Conservation (phyloP, 768 basidiomycete species). For the Pleurotus eryngii region DNA sequence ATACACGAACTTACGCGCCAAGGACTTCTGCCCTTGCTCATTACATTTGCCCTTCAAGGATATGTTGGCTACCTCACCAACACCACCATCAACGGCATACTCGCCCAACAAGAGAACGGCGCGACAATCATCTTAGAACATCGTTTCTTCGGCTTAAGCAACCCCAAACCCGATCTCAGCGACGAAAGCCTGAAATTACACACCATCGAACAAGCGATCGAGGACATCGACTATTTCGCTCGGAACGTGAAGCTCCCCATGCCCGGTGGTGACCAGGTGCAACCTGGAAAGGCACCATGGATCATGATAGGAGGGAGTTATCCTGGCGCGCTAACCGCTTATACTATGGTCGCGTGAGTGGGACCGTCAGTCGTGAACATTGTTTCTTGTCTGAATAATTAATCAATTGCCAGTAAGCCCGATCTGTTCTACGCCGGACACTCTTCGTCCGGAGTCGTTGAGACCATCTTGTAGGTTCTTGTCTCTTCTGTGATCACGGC, state of each 20-base stretch:
- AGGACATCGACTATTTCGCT: slow-evolving; percentile 68
- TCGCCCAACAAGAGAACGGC: slow-evolving; percentile 63
- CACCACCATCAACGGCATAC: slow-evolving; percentile 55
- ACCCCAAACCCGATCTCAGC: slow-evolving; percentile 58
- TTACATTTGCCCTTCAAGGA: slow-evolving; percentile 19
- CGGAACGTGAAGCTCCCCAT: slow-evolving; percentile 63
- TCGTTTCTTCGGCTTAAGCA: slow-evolving; percentile 72
- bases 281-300: slow-evolving; percentile 52
- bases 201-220: slow-evolving; percentile 71
- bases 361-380: background rate
- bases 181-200: slow-evolving; percentile 53
- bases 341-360: slow-evolving; percentile 62
- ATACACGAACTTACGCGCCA: slow-evolving; percentile 16
- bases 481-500: background rate
- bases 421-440: slow-evolving; percentile 60
- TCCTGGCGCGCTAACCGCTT: slow-evolving; percentile 27
- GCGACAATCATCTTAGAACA: slow-evolving; percentile 66
- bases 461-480: slow-evolving; percentile 46
- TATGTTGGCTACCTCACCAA: slow-evolving; percentile 60
- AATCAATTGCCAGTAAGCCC: slow-evolving; percentile 41
- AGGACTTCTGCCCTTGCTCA: background rate
- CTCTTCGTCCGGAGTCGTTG: slow-evolving; percentile 62
- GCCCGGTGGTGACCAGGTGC: slow-evolving; percentile 58
- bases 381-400: background rate
- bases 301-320: slow-evolving; percentile 50